phyloP scores from a whole-genome alignment of 2,329 filamentous ascomycete species.

The Botrytis galanthina region DNA sequence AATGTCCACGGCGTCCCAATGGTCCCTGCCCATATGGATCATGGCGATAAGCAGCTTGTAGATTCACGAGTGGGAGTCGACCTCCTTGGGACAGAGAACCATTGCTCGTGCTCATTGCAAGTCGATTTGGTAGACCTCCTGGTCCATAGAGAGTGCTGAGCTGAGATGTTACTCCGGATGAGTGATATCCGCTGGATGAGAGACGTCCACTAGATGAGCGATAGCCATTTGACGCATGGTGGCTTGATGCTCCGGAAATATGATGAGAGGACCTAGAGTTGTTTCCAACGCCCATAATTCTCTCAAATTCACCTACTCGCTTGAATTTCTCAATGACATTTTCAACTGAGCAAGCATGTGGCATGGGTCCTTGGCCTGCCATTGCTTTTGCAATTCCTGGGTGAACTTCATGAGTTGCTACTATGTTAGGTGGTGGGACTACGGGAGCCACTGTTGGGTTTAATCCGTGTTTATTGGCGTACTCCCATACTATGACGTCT shows the following conservation, averaged over 20 bases:
- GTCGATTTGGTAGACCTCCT: not conserved
- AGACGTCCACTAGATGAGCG: not conserved
- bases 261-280: not conserved
- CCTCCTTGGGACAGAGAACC: not conserved
- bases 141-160: not conserved
- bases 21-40: not conserved
- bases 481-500: not conserved
- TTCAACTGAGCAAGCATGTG: not conserved
- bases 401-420: not conserved
- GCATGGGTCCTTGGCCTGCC: not conserved
- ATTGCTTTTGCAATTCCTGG: constrained; percentile 10
- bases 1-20: not conserved
- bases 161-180: not conserved
- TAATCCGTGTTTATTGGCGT: not conserved
- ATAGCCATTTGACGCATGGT: not conserved
- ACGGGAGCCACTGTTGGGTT: not conserved
- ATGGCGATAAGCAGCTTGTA: not conserved
- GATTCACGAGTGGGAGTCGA: not conserved
- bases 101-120: not conserved
- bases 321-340: accelerated
- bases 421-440: not conserved
- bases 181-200: not conserved
- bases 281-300: not conserved
- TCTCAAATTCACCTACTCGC: not conserved
- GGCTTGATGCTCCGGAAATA: not conserved